These are phyloP conservation scores for Golubevia pallescens DNA, from an alignment of 1,284 basidiomycete species.

Conservation along the genomic window DNA sequence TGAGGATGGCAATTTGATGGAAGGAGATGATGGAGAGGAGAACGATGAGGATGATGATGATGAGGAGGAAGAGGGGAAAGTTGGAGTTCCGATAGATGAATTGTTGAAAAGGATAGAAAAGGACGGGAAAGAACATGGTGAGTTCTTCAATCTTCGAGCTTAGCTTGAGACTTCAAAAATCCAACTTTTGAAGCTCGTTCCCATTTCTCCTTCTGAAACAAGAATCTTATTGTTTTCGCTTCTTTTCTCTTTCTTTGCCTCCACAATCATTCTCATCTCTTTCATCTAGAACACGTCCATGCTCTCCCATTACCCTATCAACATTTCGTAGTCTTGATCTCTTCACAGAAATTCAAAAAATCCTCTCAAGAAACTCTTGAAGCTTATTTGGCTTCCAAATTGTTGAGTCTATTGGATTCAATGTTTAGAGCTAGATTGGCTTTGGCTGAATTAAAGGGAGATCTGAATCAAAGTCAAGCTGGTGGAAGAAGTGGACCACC, in stretches of 20 bases:
- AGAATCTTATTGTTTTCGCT: too few species aligned
- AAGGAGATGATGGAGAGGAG: constrained; percentile 14
- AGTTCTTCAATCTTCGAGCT: constrained; percentile 6
- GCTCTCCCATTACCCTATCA: constrained; percentile 54
- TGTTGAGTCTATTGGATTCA: constrained; percentile 45
- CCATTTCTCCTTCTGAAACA: too few species aligned
- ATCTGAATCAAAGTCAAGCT: not conserved
- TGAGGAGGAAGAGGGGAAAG: not conserved
- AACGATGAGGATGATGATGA: constrained; percentile 17
- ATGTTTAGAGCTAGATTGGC: constrained; percentile 40
- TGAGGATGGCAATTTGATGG: not conserved
- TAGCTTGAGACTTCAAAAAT: not conserved
- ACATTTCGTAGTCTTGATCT: constrained; percentile 52
- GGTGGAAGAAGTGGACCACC: constrained; percentile 15
- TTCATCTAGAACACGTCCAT: constrained; percentile 25
- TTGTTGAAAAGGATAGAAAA: constrained; percentile 41
- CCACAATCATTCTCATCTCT: not conserved
- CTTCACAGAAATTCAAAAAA: constrained; percentile 11
- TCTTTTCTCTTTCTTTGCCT: too few species aligned
- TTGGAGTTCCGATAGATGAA: constrained; percentile 35
- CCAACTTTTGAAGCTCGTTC: too few species aligned
- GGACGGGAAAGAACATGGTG: constrained; percentile 47
- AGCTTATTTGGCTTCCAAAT: constrained; percentile 39
- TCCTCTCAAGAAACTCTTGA: constrained; percentile 17
- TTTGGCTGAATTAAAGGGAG: not conserved